phyloP scores from a whole-genome alignment of 2,329 filamentous ascomycete species.

The Calycina marina region DNA sequence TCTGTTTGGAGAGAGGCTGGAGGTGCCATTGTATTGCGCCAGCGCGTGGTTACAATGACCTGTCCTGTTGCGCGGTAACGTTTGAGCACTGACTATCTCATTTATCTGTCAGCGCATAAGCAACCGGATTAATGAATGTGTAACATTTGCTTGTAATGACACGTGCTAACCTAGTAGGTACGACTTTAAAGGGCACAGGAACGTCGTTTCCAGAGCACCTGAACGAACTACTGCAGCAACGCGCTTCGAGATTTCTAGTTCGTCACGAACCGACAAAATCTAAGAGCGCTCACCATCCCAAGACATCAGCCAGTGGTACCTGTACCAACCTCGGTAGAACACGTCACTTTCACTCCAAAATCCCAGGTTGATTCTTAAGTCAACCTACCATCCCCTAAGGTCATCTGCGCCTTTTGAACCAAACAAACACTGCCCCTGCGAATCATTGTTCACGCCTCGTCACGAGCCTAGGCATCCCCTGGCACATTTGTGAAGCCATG shows the following conservation, averaged over 20 bases:
- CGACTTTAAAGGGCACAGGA: slow-evolving; percentile 18
- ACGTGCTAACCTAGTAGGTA: slow-evolving; percentile 23
- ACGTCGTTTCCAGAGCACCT: slow-evolving; percentile 18
- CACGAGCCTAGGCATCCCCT: slow-evolving; percentile 10
- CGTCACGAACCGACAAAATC: slow-evolving; percentile 14
- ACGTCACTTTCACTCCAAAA: slow-evolving; percentile 20
- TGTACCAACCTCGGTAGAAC: slow-evolving; percentile 21
- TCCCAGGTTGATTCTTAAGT: slow-evolving; percentile 19
- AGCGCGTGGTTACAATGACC: slow-evolving; percentile 13
- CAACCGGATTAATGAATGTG: slow-evolving; percentile 14
- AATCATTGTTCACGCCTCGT: slow-evolving; percentile 18
- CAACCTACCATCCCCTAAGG: slow-evolving; percentile 20
- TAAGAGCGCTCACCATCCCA: slow-evolving; percentile 12
- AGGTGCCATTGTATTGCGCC: slow-evolving; percentile 6
- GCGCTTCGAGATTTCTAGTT: slow-evolving; percentile 19
- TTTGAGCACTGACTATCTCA: slow-evolving; percentile 12
- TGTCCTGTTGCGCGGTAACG: slow-evolving; percentile 6
- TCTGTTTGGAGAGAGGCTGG: too few species aligned
- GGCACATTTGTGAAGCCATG: slow-evolving; percentile 21
- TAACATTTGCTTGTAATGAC: slow-evolving; percentile 21
- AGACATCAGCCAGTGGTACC: slow-evolving; percentile 16
- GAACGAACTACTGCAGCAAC: slow-evolving; percentile 21
- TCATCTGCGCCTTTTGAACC: slow-evolving; percentile 20
- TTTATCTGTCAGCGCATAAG: slow-evolving; percentile 14
- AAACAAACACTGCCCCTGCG: slow-evolving; percentile 12